Conservation (phyloP, 768 basidiomycete genomes). For the Leucogyrophana mollusca region DNA sequence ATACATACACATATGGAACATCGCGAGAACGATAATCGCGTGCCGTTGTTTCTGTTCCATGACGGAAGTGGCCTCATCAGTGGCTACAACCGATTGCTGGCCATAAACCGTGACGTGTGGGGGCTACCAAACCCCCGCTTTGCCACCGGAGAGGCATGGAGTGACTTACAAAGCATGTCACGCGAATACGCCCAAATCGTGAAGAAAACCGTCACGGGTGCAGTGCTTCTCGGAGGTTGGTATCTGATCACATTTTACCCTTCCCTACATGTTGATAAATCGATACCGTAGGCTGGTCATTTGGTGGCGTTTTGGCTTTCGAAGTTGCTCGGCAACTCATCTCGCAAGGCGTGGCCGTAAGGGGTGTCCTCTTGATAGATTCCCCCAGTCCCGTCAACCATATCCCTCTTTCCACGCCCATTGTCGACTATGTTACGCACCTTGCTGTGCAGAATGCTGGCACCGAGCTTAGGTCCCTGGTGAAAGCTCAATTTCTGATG, state of each 20-base stretch:
- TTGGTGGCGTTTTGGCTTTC: slow-evolving; percentile 72
- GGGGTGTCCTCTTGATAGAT: slow-evolving; percentile 67
- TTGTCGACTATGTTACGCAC: slow-evolving; percentile 49
- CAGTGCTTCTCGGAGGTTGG: slow-evolving; percentile 60
- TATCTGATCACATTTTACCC: not conserved
- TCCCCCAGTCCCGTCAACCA: slow-evolving; percentile 57
- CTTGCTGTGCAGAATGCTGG: slow-evolving; percentile 26
- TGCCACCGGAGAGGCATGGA: slow-evolving; percentile 43
- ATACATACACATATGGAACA: slow-evolving; percentile 41
- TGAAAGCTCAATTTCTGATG: slow-evolving; percentile 48
- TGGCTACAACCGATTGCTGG: slow-evolving; percentile 46
- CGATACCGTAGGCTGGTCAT: slow-evolving; percentile 63
- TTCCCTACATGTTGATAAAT: not conserved
- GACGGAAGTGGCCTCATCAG: slow-evolving; percentile 67
- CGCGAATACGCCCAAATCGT: slow-evolving; percentile 45
- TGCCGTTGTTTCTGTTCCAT: slow-evolving; percentile 65
- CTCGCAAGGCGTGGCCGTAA: slow-evolving; percentile 38
- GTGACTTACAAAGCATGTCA: slow-evolving; percentile 51
- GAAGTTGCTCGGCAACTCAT: slow-evolving; percentile 55
- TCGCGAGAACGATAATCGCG: slow-evolving; percentile 11
- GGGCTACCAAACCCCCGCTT: slow-evolving; percentile 60
- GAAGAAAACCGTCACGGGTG: slow-evolving; percentile 29
- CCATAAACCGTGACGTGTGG: slow-evolving; percentile 55
- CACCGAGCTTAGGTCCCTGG: slow-evolving; percentile 32
- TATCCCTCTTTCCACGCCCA: slow-evolving; percentile 46